Base-by-base conservation (phyloP, 1,139 yeast genomes). In the Taphrina betulina region DNA sequence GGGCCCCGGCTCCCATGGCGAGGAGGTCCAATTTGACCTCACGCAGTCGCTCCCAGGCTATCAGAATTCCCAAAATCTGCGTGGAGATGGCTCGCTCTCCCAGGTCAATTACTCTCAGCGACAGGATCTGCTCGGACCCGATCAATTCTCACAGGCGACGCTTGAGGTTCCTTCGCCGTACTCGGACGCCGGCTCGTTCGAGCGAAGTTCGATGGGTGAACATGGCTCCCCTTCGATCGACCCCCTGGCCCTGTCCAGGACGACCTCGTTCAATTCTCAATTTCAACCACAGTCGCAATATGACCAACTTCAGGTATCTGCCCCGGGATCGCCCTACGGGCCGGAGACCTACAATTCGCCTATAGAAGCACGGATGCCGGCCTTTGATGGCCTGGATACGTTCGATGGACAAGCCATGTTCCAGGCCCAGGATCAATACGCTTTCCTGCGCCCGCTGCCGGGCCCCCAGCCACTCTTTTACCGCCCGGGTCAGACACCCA, bases 101-200 rank as follows among this genome's bases (percentile, higher is more conserved):
- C n/a, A n/a, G n/a, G n/a, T n/a, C n/a, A n/a, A n/a, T n/a, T n/a
- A n/a, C n/a, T n/a, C n/a, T n/a, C n/a, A n/a, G n/a, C n/a, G n/a
- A n/a, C n/a, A n/a, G n/a, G n/a, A n/a, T n/a, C n/a, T n/a, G n/a
- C n/a, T n/a, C n/a, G n/a, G n/a, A n/a, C n/a, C n/a, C n/a, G 48
- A 43, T 19, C 28, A 33, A 12, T 26, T 26, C 31, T 26, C 31
- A 7, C 48, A 29, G 5, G 5, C 26, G 8, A 23, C 38, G 5
- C 46, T 50, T 28, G 54, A 40, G 10, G 46, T 50, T 7, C 54
- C 44, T 16, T 40, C 54, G 8, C 54, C 54, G 3, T 50, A 40
- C 40, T 40, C 54, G 8, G 54, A 50, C 34, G 14, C 44, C 28
- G 53, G 34, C 5, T 20, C 44, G 10, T 50, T 37, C 29, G 46